These are phyloP conservation scores for Larix kaempferi DNA, from an alignment of 75 land plant genomes.

Conservation along the genomic window DNA sequence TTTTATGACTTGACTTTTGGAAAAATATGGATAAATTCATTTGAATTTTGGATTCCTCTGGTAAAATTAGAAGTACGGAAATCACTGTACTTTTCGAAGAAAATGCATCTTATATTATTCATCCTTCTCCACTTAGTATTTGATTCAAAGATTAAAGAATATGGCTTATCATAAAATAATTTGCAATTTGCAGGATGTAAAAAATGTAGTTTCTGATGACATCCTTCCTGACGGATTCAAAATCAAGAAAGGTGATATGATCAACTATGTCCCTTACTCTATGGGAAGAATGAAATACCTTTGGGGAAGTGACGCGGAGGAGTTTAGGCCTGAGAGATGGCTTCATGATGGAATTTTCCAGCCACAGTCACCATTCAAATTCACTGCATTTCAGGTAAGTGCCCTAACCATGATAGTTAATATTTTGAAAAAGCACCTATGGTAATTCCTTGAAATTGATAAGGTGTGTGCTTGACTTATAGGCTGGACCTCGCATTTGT, in stretches of 20 bases:
- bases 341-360: constrained; percentile 34
- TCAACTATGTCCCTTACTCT: constrained; percentile 32
- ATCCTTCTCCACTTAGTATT: background rate
- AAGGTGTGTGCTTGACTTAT: background rate
- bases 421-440: background rate
- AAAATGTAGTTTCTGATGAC: constrained; percentile 40
- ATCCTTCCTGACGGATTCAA: constrained; percentile 37
- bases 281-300: constrained; percentile 44
- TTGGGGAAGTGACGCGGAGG: constrained; percentile 45
- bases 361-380: constrained; percentile 40
- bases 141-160: background rate
- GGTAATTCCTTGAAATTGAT: background rate
- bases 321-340: constrained; percentile 53
- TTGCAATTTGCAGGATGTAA: constrained; percentile 42
- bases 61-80: background rate
- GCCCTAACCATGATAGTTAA: background rate
- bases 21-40: background rate
- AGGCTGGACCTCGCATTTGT: constrained; percentile 41
- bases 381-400: constrained; percentile 49
- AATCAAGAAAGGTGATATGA: constrained; percentile 32
- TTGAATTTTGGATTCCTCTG: background rate
- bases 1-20: background rate
- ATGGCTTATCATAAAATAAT: background rate
- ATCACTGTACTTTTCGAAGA: background rate
- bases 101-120: background rate